Conservation (phyloP, 2,329 filamentous ascomycete species). For the Whalleya microplaca region DNA sequence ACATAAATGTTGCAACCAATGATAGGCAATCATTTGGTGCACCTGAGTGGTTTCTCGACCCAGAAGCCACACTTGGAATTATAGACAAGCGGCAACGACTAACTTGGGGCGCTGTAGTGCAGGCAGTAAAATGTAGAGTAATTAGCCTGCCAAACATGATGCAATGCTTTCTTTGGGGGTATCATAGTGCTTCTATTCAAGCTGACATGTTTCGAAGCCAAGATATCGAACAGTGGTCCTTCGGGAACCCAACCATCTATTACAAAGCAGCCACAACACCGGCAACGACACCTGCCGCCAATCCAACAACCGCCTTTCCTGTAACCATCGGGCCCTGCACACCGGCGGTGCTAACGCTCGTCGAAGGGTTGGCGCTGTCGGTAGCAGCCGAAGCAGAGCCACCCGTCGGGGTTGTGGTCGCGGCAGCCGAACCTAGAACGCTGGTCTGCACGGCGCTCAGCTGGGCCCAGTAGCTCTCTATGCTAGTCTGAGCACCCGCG, state of each 20-base stretch:
- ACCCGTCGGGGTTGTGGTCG: not conserved
- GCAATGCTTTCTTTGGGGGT: too few relatives aligned
- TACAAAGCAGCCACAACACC: slow-evolving; percentile 7
- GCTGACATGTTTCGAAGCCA: not conserved
- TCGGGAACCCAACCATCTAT: not conserved
- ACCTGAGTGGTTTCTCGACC: too few relatives aligned
- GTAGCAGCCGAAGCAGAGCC: not conserved
- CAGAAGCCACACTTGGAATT: too few relatives aligned
- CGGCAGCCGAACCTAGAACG: slow-evolving; percentile 4
- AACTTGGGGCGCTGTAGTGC: too few relatives aligned
- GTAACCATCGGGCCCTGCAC: slow-evolving; percentile 1
- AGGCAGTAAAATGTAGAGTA: too few relatives aligned
- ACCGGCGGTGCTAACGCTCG: not conserved
- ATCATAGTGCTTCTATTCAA: too few relatives aligned
- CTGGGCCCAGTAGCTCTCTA: slow-evolving; percentile 3
- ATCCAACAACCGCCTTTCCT: slow-evolving; percentile 5
- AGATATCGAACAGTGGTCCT: not conserved
- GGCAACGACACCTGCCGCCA: slow-evolving; percentile 11
- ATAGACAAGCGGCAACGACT: too few relatives aligned
- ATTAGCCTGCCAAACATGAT: too few relatives aligned
- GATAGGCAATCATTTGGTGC: too few relatives aligned
- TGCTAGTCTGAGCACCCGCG: slow-evolving; percentile 1
- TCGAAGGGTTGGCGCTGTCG: not conserved
- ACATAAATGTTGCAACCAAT: too few relatives aligned
- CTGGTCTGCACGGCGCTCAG: slow-evolving; percentile 7